Evolutionary conservation across 768 basidiomycete species (phyloP).

Genomic region (Suillus paluster): DNA sequence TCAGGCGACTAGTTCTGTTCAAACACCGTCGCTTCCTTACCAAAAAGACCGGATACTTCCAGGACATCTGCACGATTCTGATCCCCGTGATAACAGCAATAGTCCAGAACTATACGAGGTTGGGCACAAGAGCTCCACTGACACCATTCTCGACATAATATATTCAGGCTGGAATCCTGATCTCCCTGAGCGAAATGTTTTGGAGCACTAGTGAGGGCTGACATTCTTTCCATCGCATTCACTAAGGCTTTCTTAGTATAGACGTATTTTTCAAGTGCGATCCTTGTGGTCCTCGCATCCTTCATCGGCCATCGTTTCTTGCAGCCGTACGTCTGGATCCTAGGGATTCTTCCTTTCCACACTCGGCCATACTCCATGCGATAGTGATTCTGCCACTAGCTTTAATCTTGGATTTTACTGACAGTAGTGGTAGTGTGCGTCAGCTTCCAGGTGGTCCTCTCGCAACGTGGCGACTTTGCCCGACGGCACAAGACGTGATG

Average conservation of each 20-base stretch:
- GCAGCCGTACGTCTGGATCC: conserved; percentile 82
- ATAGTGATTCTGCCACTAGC: conserved; percentile 56
- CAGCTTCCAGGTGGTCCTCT: conserved; percentile 82
- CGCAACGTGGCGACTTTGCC: conserved; percentile 66
- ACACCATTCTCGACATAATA: conserved; percentile 67
- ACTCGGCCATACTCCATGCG: conserved; percentile 88
- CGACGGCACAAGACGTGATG: conserved; percentile 80
- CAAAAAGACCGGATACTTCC: conserved; percentile 26
- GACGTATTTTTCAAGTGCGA: conserved; percentile 89
- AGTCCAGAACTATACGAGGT: conserved; percentile 53
- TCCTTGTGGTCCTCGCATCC: conserved; percentile 82
- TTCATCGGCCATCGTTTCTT: conserved; percentile 82
- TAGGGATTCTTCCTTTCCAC: conserved; percentile 82
- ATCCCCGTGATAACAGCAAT: conserved; percentile 48
- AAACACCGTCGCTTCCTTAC: conserved; percentile 7
- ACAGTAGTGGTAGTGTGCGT: conserved; percentile 61
- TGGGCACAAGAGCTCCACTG: conserved; percentile 45
- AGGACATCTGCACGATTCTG: conserved; percentile 39
- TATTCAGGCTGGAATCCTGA: conserved; percentile 87
- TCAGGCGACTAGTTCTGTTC: conserved; percentile 14
- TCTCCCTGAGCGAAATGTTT: conserved; percentile 71
- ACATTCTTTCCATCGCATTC: not conserved
- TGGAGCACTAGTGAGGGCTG: conserved; percentile 71
- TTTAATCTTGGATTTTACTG: conserved; percentile 15
- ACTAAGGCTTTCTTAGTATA: conserved; percentile 52